Evolutionary conservation across 192 early-diverging fungal genomes (phyloP).

Genomic region (Linnemannia zychae): DNA sequence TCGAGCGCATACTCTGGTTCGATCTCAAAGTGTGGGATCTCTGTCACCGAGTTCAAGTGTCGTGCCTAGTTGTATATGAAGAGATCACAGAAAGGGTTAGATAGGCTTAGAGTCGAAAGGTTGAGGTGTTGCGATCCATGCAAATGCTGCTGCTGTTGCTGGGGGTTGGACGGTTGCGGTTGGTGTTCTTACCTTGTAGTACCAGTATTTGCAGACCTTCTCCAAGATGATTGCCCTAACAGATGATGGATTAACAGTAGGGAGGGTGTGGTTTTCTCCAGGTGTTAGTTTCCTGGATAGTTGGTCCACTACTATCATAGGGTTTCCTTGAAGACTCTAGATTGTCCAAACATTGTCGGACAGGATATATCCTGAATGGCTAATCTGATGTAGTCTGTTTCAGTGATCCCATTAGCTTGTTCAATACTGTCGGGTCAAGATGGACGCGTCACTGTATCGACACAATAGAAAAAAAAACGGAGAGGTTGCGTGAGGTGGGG

Average conservation of each 20-base stretch:
- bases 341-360: too few species aligned
- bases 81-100: background rate
- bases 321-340: too few species aligned
- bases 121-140: background rate
- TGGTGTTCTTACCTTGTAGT: conserved; percentile 88
- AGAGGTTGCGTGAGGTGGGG: background rate
- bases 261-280: too few species aligned
- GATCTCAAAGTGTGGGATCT: conserved; percentile 93
- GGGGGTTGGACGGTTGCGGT: conserved; percentile 26
- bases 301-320: too few species aligned
- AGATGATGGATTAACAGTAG: background rate
- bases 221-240: conserved; percentile 90
- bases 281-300: too few species aligned
- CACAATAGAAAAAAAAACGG: background rate
- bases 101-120: background rate
- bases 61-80: conserved; percentile 24
- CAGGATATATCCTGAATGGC: too few species aligned
- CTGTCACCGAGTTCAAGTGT: conserved; percentile 60
- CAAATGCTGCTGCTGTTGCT: background rate
- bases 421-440: too few species aligned
- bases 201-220: conserved; percentile 94
- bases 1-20: conserved; percentile 92
- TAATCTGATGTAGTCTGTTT: too few species aligned
- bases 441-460: too few species aligned
- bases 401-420: too few species aligned